Conservation (phyloP, 345 rosid genomes). For the Murraya koenigii region DNA sequence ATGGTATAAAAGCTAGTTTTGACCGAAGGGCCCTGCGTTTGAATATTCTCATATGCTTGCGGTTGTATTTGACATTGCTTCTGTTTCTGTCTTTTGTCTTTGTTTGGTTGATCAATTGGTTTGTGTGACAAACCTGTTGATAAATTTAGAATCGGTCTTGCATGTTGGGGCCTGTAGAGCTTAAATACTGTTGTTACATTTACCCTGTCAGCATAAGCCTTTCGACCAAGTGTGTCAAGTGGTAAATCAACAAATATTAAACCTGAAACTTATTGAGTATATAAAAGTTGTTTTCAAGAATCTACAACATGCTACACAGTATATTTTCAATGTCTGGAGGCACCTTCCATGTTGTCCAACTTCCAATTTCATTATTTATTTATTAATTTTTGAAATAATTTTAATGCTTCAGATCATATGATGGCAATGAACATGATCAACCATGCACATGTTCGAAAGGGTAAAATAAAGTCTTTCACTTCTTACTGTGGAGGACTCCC, state of each 20-base stretch:
- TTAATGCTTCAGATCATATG: conserved; percentile 74
- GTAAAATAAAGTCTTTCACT: conserved; percentile 73
- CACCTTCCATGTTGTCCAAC: not conserved
- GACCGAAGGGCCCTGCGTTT: not conserved
- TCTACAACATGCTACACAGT: not conserved
- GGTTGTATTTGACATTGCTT: not conserved
- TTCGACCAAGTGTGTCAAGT: not conserved
- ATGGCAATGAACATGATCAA: conserved; percentile 97
- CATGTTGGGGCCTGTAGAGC: not conserved
- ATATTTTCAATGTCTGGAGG: not conserved
- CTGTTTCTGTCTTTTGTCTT: not conserved
- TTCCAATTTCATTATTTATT: not conserved
- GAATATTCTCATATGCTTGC: not conserved
- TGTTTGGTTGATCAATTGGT: not conserved
- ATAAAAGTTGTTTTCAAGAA: too few relatives aligned
- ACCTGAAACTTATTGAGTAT: not conserved
- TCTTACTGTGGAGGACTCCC: conserved; percentile 96
- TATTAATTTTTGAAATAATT: not conserved
- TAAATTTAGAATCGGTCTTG: not conserved
- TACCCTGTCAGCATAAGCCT: not conserved
- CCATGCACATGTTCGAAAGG: conserved; percentile 59
- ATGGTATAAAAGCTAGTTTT: not conserved
- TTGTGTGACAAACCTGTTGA: not conserved
- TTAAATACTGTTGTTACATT: not conserved
- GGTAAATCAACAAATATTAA: not conserved